phyloP scores from a whole-genome alignment of 2,329 filamentous ascomycete species.

The Metarhizium robertsii region DNA sequence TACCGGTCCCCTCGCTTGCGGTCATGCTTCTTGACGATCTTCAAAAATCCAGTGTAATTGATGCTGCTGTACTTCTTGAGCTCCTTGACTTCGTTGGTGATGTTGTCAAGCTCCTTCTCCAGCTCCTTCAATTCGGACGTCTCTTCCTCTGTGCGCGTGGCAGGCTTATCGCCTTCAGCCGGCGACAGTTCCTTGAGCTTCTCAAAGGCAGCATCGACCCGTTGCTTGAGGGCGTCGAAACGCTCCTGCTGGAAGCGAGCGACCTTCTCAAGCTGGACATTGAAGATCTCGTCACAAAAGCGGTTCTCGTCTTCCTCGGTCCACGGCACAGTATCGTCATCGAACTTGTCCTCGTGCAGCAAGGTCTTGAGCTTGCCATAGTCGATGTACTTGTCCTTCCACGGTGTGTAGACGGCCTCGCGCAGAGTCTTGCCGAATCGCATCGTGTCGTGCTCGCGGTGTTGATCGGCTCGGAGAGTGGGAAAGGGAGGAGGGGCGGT shows the following conservation, averaged over 20 bases:
- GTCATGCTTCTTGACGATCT: conserved; percentile 98
- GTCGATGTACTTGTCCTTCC: conserved; percentile 92
- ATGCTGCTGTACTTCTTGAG: conserved; percentile 91
- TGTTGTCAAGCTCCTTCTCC: conserved; percentile 70
- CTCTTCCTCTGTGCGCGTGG: conserved; percentile 35
- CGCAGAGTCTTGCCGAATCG: conserved; percentile 86
- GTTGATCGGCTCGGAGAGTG: background rate
- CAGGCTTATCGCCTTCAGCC: conserved; percentile 22
- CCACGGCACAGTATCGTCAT: conserved; percentile 62
- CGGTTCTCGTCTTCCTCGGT: conserved; percentile 87
- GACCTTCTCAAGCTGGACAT: conserved; percentile 91
- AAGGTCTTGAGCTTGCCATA: conserved; percentile 88
- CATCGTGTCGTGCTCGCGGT: conserved; percentile 44
- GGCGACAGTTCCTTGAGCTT: conserved; percentile 73
- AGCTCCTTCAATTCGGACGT: conserved; percentile 57
- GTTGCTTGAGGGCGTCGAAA: conserved; percentile 47
- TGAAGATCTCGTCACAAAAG: conserved; percentile 93
- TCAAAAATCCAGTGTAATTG: conserved; percentile 96
- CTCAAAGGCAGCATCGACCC: conserved; percentile 48
- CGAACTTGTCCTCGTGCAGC: conserved; percentile 63
- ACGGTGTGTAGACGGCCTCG: conserved; percentile 71
- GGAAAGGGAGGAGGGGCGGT: background rate
- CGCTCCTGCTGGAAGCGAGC: conserved; percentile 77
- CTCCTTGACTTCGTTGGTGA: conserved; percentile 85
- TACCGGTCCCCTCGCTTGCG: conserved; percentile 81